Evolutionary conservation across 2,329 filamentous ascomycete species (phyloP).

Genomic region (Phyllosticta citriasiana): DNA sequence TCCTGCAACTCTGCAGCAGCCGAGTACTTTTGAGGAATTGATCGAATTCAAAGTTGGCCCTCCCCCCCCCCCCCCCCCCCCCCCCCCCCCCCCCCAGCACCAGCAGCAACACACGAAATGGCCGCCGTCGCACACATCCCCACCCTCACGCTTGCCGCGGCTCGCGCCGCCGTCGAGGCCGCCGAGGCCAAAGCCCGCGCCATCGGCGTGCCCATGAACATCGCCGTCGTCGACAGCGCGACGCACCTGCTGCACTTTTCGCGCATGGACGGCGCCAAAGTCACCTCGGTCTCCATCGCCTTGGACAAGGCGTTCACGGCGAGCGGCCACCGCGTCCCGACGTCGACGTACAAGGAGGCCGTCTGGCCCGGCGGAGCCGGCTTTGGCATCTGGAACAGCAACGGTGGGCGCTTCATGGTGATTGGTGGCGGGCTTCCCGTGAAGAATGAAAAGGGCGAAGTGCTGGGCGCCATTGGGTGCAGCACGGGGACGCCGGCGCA

Average conservation of each 20-base stretch:
- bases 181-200: conserved; percentile 26
- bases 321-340: conserved; percentile 43
- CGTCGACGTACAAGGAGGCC: conserved; percentile 42
- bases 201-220: conserved; percentile 38
- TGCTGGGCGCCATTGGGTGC: conserved; percentile 46
- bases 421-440: conserved; percentile 47
- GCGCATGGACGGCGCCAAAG: conserved; percentile 40
- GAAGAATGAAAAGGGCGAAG: conserved; percentile 34
- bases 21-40: background rate
- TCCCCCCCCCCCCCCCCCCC: background rate
- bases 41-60: background rate
- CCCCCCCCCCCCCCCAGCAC: background rate
- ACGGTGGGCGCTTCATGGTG: conserved; percentile 44
- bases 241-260: conserved; percentile 38
- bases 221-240: conserved; percentile 37
- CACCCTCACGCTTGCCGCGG: conserved; percentile 26
- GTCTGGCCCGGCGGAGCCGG: conserved; percentile 45
- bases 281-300: conserved; percentile 50
- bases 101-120: background rate
- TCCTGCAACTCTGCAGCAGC: background rate
- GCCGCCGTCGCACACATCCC: conserved; percentile 20
- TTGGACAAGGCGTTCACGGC: conserved; percentile 54
- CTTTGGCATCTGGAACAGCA: conserved; percentile 43
- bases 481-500: conserved; percentile 46
- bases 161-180: conserved; percentile 25